Conservation (phyloP, 2,329 filamentous ascomycete genomes). For the Rhinocladiella mackenziei region DNA sequence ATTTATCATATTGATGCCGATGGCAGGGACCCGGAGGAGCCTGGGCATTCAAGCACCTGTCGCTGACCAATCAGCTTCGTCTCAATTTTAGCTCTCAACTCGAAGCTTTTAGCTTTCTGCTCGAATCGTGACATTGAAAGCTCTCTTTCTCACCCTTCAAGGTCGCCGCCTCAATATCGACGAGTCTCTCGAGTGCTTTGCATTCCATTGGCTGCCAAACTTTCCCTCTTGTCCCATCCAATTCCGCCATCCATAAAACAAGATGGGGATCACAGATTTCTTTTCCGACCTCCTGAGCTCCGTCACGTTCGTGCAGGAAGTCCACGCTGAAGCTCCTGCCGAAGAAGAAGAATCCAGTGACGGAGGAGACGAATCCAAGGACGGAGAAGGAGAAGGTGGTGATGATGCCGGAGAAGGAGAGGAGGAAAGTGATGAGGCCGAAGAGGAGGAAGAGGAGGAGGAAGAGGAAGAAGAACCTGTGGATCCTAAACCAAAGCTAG, state of each 20-base stretch:
- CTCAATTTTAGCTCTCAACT: background rate
- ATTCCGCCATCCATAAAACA: no score
- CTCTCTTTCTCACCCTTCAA: no score
- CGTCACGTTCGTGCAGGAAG: slow-evolving; percentile 54
- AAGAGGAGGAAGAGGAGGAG: slow-evolving; percentile 64
- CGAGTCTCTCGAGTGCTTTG: no score
- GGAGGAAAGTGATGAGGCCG: slow-evolving; percentile 53
- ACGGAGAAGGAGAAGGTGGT: slow-evolving; percentile 41
- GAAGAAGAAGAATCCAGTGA: slow-evolving; percentile 44
- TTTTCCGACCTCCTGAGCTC: slow-evolving; percentile 62
- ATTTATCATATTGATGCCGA: no score
- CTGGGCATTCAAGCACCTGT: background rate
- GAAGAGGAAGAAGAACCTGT: slow-evolving; percentile 75
- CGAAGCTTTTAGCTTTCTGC: no score
- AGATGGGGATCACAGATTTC: slow-evolving; percentile 63
- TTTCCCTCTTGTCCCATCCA: background rate
- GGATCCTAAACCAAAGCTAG: slow-evolving; percentile 81
- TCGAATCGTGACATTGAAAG: no score
- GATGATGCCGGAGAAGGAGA: slow-evolving; percentile 50
- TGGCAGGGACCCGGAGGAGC: no score
- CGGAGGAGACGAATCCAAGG: slow-evolving; percentile 34
- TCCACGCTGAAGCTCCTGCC: slow-evolving; percentile 57
- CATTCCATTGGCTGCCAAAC: background rate
- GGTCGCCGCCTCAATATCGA: no score
- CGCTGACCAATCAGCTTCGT: background rate